Percentiles rank a stretch among this genome's conserved stretches.
Evolutionary conservation across 257 asterid genomes (phyloP).

Genomic region (Capsicum pubescens): DNA sequence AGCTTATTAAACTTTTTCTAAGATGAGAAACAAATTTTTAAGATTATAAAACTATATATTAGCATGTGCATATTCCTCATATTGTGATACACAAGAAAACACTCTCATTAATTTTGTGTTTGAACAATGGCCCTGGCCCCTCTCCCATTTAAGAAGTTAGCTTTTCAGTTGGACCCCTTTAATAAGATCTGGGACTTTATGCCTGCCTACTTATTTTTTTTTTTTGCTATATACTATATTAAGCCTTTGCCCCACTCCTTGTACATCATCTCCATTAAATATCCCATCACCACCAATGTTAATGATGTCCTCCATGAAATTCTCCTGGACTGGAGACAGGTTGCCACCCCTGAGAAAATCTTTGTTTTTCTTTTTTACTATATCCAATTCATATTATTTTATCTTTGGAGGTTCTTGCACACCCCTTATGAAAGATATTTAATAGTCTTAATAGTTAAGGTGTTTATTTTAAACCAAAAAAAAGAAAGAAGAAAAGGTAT

Average conservation of each 20-base stretch:
- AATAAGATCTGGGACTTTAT: slow-evolving; percentile 23
- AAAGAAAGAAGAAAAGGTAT: neutral
- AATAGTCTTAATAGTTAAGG: neutral
- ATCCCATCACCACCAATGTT: slow-evolving; percentile 28
- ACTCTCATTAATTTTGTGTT: slow-evolving; percentile 16
- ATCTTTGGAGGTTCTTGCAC: neutral
- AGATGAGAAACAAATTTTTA: neutral
- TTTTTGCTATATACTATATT: neutral
- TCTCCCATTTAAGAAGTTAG: neutral
- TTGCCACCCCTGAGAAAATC: slow-evolving; percentile 22
- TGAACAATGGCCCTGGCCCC: slow-evolving; percentile 14
- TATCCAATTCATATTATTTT: neutral
- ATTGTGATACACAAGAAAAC: slow-evolving; percentile 24
- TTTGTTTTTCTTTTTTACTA: slow-evolving; percentile 19
- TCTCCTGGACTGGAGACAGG: slow-evolving; percentile 15
- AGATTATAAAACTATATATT: neutral
- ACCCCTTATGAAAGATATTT: neutral
- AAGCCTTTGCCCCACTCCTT: slow-evolving; percentile 22
- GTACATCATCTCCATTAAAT: slow-evolving; percentile 23
- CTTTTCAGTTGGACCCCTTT: slow-evolving; percentile 17
- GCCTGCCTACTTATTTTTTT: slow-evolving; percentile 28
- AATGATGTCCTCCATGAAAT: slow-evolving; percentile 24
- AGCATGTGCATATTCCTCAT: slow-evolving; percentile 32
- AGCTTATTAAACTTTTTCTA: neutral
- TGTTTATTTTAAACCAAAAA: neutral